A percentile compares a stretch with the other conserved stretches of the same genome.
phyloP scores from a whole-genome alignment of 2,329 filamentous ascomycete genomes.

The Ceratocystis lukuohia region DNA sequence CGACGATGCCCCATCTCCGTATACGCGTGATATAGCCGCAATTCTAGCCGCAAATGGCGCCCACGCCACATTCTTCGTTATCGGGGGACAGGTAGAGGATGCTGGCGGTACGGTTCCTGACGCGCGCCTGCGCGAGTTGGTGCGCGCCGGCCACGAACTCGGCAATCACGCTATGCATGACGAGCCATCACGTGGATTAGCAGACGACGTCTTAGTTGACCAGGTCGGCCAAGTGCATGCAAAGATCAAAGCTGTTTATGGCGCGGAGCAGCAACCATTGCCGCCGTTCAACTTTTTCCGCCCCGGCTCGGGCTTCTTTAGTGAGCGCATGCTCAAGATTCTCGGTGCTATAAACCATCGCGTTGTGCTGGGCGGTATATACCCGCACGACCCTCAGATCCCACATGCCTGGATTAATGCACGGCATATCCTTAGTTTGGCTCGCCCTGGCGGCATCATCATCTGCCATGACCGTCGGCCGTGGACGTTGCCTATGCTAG shows the following conservation, averaged over 20 bases:
- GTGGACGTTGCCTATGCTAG: conserved; percentile 76
- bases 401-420: conserved; percentile 56
- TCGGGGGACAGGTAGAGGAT: conserved; percentile 58
- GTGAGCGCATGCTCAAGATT: conserved; percentile 49
- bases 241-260: conserved; percentile 45
- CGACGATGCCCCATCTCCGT: conserved; percentile 67
- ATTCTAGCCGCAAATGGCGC: conserved; percentile 53
- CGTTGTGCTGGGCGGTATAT: conserved; percentile 70
- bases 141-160: conserved; percentile 55
- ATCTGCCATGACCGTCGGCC: conserved; percentile 72
- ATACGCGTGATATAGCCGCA: conserved; percentile 57
- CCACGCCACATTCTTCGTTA: conserved; percentile 77
- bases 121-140: conserved; percentile 41
- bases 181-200: conserved; percentile 54
- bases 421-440: conserved; percentile 66
- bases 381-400: conserved; percentile 86
- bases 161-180: conserved; percentile 86
- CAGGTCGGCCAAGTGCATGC: conserved; percentile 54
- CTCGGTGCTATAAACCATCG: conserved; percentile 50
- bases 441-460: conserved; percentile 61
- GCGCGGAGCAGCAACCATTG: conserved; percentile 29
- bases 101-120: conserved; percentile 29
- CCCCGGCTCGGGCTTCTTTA: conserved; percentile 77
- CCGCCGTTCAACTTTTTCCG: conserved; percentile 57
- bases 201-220: conserved; percentile 41